Evolutionary conservation across 768 basidiomycete species (phyloP).

Genomic region (Podaxis pistillaris): DNA sequence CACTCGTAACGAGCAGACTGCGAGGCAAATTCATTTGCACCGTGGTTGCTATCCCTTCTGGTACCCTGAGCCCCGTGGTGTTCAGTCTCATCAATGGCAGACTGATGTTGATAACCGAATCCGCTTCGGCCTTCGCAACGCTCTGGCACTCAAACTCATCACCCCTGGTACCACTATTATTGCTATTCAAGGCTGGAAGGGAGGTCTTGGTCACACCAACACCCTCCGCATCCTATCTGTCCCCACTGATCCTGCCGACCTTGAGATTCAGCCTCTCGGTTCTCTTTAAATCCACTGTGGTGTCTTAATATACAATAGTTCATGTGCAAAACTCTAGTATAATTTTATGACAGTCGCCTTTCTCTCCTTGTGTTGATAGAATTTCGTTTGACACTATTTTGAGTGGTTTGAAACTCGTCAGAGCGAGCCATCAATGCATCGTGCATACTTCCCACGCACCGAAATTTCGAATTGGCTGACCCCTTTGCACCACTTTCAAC

Average conservation of each 20-base stretch:
- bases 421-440: not conserved
- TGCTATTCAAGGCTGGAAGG: conserved; percentile 99
- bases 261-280: conserved; percentile 65
- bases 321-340: not conserved
- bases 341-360: not conserved
- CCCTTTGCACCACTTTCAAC: not conserved
- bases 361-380: not conserved
- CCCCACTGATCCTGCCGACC: conserved; percentile 76
- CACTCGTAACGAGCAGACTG: conserved; percentile 93
- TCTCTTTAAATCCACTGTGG: conserved; percentile 19
- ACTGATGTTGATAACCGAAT: conserved; percentile 93
- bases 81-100: conserved; percentile 92
- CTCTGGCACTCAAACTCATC: conserved; percentile 82
- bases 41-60: conserved; percentile 97
- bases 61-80: conserved; percentile 93
- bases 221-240: conserved; percentile 83
- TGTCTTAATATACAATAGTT: not conserved
- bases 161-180: conserved; percentile 86
- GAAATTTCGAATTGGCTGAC: not conserved
- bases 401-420: not conserved
- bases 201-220: conserved; percentile 95
- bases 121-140: conserved; percentile 84
- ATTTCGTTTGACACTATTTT: not conserved
- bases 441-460: conserved; percentile 8
- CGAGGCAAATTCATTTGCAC: conserved; percentile 95